Conservation (phyloP, 208 protist species). For the Trypanosoma mega region DNA sequence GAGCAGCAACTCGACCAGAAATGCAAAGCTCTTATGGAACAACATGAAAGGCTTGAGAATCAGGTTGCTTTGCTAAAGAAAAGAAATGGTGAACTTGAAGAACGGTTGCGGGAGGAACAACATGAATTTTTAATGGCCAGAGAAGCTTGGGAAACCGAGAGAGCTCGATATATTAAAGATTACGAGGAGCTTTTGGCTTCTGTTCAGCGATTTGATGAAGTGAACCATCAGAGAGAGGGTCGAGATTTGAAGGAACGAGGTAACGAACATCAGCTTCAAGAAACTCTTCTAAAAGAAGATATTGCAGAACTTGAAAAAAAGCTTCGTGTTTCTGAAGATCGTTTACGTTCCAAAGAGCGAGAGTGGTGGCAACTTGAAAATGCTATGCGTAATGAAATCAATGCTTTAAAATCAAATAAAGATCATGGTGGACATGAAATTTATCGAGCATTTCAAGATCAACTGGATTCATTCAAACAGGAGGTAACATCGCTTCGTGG, state of each 20-base stretch:
- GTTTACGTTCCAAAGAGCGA: constrained; percentile 61
- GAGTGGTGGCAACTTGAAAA: constrained; percentile 49
- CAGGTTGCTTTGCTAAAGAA: constrained; percentile 23
- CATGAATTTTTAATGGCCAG: constrained; percentile 38
- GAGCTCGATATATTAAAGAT: constrained; percentile 44
- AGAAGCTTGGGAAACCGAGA: constrained; percentile 61
- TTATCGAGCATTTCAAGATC: constrained; percentile 59
- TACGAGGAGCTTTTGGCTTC: constrained; percentile 44
- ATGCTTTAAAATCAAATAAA: constrained; percentile 27
- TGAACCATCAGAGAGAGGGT: constrained; percentile 18
- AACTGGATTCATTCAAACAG: constrained; percentile 48
- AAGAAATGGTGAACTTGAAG: constrained; percentile 37
- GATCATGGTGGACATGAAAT: constrained; percentile 38
- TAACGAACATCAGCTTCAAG: constrained; percentile 34
- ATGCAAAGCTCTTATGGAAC: constrained; percentile 45
- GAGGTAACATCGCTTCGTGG: constrained; percentile 30
- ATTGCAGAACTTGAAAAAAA: constrained; percentile 69
- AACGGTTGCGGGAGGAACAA: constrained; percentile 52
- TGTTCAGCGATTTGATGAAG: constrained; percentile 25
- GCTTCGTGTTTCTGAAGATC: constrained; percentile 51
- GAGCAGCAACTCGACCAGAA: constrained; percentile 72
- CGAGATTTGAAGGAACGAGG: constrained; percentile 26
- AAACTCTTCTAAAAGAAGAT: constrained; percentile 67
- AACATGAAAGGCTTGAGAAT: constrained; percentile 35
- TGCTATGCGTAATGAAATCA: constrained; percentile 37